Conservation (phyloP, 2,329 filamentous ascomycete species). For the Shiraia sp. region DNA sequence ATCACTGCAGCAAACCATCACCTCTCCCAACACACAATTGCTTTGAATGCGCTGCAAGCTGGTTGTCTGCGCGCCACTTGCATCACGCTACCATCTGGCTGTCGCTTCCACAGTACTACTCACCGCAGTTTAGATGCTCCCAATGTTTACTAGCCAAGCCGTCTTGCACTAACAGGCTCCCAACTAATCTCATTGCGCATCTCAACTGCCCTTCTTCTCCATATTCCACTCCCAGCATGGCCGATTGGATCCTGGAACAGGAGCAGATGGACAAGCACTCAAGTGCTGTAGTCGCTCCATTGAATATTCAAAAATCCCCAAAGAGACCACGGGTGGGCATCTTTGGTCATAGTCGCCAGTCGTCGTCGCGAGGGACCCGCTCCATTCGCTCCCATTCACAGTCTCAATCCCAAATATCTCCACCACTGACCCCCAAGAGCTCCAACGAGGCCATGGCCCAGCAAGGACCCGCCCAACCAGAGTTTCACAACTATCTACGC, state of each 20-base stretch:
- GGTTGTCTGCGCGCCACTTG: background rate
- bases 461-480: conserved; percentile 57
- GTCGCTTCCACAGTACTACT: conserved; percentile 10
- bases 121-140: conserved; percentile 33
- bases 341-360: conserved; percentile 33
- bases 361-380: conserved; percentile 36
- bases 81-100: conserved; percentile 2
- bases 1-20: conserved; percentile 21
- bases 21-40: conserved; percentile 1
- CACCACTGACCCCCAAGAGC: conserved; percentile 73
- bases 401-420: conserved; percentile 66
- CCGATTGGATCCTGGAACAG: conserved; percentile 29
- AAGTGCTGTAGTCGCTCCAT: conserved; percentile 41
- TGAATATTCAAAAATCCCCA: conserved; percentile 44
- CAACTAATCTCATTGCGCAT: background rate
- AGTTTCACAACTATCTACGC: conserved; percentile 93
- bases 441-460: conserved; percentile 63
- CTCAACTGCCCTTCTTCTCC: background rate
- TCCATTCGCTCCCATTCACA: conserved; percentile 37
- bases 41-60: background rate
- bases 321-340: conserved; percentile 27
- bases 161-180: conserved; percentile 2
- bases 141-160: conserved; percentile 16
- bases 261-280: conserved; percentile 38
- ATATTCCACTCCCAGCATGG: conserved; percentile 25